Evolutionary conservation across 495 filamentous ascomycete species (phyloP).

Genomic region (Daldinia decipiens): DNA sequence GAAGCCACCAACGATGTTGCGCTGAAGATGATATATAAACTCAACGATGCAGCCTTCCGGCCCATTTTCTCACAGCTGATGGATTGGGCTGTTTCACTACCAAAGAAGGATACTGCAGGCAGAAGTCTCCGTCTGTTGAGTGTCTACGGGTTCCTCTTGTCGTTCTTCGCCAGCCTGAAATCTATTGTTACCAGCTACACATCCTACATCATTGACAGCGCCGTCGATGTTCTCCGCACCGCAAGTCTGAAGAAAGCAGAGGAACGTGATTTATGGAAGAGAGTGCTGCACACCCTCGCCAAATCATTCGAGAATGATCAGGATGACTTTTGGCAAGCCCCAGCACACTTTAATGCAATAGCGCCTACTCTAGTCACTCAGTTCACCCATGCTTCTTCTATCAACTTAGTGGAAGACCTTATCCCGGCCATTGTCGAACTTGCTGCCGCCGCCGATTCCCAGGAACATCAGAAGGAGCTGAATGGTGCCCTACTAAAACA

Average conservation of each 20-base stretch:
- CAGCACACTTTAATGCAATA: slow-evolving; percentile 80
- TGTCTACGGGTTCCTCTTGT: slow-evolving; percentile 80
- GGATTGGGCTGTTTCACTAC: slow-evolving; percentile 72
- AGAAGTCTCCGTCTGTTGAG: slow-evolving; percentile 67
- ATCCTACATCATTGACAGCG: slow-evolving; percentile 80
- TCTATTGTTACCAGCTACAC: slow-evolving; percentile 93
- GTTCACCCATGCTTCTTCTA: slow-evolving; percentile 65
- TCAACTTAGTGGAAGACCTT: slow-evolving; percentile 54
- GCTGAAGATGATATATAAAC: slow-evolving; percentile 92
- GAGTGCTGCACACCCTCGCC: slow-evolving; percentile 72
- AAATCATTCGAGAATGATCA: slow-evolving; percentile 83
- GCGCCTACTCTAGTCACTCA: slow-evolving; percentile 74
- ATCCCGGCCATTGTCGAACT: slow-evolving; percentile 75
- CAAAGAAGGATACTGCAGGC: slow-evolving; percentile 68
- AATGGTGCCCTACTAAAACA: slow-evolving; percentile 78
- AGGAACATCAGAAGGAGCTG: slow-evolving; percentile 88
- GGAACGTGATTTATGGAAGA: slow-evolving; percentile 67
- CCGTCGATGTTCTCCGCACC: slow-evolving; percentile 68
- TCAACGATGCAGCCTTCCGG: slow-evolving; percentile 96
- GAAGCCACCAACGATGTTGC: slow-evolving; percentile 69
- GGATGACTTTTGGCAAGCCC: slow-evolving; percentile 88
- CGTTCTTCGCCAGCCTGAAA: slow-evolving; percentile 86
- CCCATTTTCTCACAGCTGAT: slow-evolving; percentile 85
- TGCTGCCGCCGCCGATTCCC: slow-evolving; percentile 78
- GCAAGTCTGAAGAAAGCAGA: slow-evolving; percentile 60